Conservation (phyloP, 176 grass and related monocot genomes). For the Aegilops tauschii region DNA sequence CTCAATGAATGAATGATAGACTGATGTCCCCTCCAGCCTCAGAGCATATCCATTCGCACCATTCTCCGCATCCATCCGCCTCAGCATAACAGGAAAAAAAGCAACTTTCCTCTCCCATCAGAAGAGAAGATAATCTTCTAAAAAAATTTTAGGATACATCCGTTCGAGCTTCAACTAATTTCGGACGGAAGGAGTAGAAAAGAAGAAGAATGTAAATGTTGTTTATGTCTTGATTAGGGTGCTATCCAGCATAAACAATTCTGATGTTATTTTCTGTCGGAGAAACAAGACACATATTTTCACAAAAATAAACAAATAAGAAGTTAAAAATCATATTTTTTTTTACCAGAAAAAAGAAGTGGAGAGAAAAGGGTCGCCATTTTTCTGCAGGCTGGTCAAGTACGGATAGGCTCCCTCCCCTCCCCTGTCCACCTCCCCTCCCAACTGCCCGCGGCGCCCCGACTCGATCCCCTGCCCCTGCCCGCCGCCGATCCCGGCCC, state of each 20-base stretch:
- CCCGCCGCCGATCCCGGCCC: not conserved
- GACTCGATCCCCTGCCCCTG: not conserved
- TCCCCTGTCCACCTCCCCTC: not conserved
- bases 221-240: too few relatives aligned
- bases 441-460: not conserved
- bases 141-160: too few relatives aligned
- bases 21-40: not conserved
- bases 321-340: not conserved
- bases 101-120: not conserved
- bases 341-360: not conserved
- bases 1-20: not conserved
- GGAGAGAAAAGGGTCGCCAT: not conserved
- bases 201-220: too few relatives aligned
- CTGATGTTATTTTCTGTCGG: too few relatives aligned
- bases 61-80: not conserved
- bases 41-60: not conserved
- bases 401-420: not conserved
- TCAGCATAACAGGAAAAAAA: not conserved
- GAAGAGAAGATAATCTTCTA: too few relatives aligned
- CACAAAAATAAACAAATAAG: too few relatives aligned
- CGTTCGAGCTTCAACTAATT: too few relatives aligned
- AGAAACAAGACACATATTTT: too few relatives aligned
- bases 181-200: too few relatives aligned
- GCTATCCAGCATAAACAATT: too few relatives aligned
- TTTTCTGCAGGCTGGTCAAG: not conserved